phyloP scores from a whole-genome alignment of 768 basidiomycete species.

The Auricularia sp. region DNA sequence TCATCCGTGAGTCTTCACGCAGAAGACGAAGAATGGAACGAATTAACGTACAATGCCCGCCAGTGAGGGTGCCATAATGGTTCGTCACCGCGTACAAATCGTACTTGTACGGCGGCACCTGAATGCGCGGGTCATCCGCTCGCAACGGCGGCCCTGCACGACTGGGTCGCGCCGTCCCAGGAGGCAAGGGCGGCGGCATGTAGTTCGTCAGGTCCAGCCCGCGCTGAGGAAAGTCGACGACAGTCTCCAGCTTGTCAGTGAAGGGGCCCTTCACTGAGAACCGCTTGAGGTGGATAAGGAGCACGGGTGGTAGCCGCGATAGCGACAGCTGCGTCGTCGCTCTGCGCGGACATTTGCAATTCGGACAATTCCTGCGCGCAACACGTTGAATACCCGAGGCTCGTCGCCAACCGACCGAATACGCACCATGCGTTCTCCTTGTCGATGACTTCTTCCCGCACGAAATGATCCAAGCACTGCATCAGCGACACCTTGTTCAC shows the following conservation, averaged over 20 bases:
- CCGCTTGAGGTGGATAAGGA: constrained; percentile 86
- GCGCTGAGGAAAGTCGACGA: constrained; percentile 76
- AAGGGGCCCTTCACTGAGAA: constrained; percentile 87
- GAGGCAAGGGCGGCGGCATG: constrained; percentile 71
- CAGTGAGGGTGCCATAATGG: constrained; percentile 87
- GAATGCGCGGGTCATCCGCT: constrained; percentile 63
- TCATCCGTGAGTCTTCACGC: constrained; percentile 3
- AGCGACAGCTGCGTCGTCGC: constrained; percentile 83
- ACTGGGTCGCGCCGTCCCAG: constrained; percentile 32
- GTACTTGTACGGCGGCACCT: constrained; percentile 83
- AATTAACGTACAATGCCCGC: constrained; percentile 79
- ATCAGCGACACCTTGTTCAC: constrained; percentile 56
- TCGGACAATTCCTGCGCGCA: constrained; percentile 74
- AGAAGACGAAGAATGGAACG: background rate
- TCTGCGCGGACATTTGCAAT: constrained; percentile 79
- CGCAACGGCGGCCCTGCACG: background rate
- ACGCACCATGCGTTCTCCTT: constrained; percentile 88
- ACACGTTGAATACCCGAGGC: constrained; percentile 1
- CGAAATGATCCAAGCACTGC: constrained; percentile 81
- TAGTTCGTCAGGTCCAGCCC: constrained; percentile 60
- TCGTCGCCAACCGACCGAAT: background rate
- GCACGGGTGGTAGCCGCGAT: constrained; percentile 84
- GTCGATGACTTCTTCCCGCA: constrained; percentile 82
- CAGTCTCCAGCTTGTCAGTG: constrained; percentile 93
- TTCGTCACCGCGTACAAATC: constrained; percentile 95